These are phyloP conservation scores for Ammopiptanthus mongolicus DNA, from an alignment of 306 rosid genomes.

Conservation along the genomic window DNA sequence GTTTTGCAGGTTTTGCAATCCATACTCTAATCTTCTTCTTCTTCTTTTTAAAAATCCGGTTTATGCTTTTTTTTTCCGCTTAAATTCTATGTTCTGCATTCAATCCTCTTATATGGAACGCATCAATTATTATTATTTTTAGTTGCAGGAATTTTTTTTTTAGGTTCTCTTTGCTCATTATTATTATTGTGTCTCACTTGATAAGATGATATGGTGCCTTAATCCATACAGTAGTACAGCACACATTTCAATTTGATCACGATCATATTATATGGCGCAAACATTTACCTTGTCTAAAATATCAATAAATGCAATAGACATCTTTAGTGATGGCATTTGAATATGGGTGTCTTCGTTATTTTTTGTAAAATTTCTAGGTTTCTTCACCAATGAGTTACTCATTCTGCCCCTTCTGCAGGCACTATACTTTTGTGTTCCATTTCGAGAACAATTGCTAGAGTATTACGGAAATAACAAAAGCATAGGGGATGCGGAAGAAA, in stretches of 20 bases:
- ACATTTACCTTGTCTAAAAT: neutral
- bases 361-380: neutral
- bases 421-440: slow-evolving; percentile 96
- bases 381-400: neutral
- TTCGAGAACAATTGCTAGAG: slow-evolving; percentile 89
- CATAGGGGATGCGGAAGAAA: slow-evolving; percentile 75
- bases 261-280: neutral
- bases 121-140: no score
- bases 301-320: neutral
- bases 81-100: no score
- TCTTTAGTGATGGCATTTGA: slow-evolving; percentile 1
- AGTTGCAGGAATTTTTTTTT: no score
- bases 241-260: neutral
- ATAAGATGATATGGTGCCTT: neutral
- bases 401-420: slow-evolving; percentile 57
- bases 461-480: slow-evolving; percentile 76
- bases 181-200: neutral
- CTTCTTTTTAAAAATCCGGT: no score
- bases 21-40: no score
- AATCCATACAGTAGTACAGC: neutral
- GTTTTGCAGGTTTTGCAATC: no score
- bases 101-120: no score
- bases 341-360: neutral
- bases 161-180: no score
- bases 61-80: no score